Evolutionary conservation across 176 grass and related monocot species (phyloP).

Genomic region (Phragmites australis): DNA sequence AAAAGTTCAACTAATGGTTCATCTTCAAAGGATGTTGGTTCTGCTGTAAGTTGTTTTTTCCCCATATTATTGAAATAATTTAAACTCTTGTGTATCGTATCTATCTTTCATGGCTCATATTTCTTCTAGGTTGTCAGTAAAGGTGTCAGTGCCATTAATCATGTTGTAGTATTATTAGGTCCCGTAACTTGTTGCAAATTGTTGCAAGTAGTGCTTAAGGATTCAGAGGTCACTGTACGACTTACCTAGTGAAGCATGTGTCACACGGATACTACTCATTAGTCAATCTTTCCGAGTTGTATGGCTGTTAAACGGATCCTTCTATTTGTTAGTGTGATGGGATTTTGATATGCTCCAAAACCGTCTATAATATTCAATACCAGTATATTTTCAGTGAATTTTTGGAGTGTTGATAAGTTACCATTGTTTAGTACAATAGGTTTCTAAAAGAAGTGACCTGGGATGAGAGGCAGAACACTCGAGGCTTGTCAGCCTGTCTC

Average conservation of each 20-base stretch:
- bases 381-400: constrained; percentile 3
- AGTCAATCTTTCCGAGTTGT: neutral
- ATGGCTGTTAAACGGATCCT: constrained; percentile 17
- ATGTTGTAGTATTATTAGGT: neutral
- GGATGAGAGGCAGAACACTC: neutral
- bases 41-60: constrained; percentile 48
- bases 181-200: neutral
- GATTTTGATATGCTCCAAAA: neutral
- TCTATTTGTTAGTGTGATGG: neutral
- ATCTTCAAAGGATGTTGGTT: constrained; percentile 47
- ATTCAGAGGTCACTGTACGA: constrained; percentile 1
- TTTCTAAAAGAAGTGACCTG: neutral
- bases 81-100: constrained; percentile 22
- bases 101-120: neutral
- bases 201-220: neutral
- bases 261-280: neutral
- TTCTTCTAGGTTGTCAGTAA: neutral
- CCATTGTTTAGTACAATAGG: neutral
- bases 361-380: neutral
- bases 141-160: neutral
- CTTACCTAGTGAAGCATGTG: constrained; percentile 13
- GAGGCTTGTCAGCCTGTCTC: too few relatives aligned
- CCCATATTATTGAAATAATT: constrained; percentile 6
- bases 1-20: constrained; percentile 40
- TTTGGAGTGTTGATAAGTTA: neutral